A percentile compares a stretch with the other conserved stretches of the same genome.
Conservation (phyloP, 2,329 filamentous ascomycete species). For the Alternaria dauci region DNA sequence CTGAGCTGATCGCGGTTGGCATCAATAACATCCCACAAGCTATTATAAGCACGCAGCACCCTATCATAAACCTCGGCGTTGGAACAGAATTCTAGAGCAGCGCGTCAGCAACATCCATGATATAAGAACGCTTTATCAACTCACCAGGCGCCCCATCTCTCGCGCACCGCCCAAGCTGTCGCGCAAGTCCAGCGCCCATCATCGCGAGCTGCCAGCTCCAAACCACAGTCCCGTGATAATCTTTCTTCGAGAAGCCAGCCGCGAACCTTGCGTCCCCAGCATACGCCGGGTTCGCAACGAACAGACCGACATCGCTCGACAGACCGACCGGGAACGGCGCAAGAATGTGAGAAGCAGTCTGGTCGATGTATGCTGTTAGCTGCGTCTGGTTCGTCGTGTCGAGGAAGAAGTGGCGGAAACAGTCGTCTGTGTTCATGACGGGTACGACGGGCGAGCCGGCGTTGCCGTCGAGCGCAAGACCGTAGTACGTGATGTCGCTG, state of each 20-base stretch:
- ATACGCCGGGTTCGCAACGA: slow-evolving; percentile 70
- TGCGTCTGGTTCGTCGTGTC: slow-evolving; percentile 67
- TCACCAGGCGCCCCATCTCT: slow-evolving; percentile 20
- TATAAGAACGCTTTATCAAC: not conserved
- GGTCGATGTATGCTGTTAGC: slow-evolving; percentile 64
- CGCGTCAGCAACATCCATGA: slow-evolving; percentile 25
- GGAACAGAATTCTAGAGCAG: slow-evolving; percentile 59
- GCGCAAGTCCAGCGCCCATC: slow-evolving; percentile 68
- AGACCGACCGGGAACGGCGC: slow-evolving; percentile 67
- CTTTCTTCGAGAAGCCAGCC: slow-evolving; percentile 63
- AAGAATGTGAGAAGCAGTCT: slow-evolving; percentile 66
- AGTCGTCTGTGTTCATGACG: slow-evolving; percentile 71
- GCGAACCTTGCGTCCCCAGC: slow-evolving; percentile 56
- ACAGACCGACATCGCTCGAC: slow-evolving; percentile 63
- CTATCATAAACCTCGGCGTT: slow-evolving; percentile 56
- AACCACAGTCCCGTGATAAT: slow-evolving; percentile 70
- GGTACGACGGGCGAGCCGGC: slow-evolving; percentile 58
- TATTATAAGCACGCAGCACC: slow-evolving; percentile 63
- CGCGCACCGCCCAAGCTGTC: slow-evolving; percentile 64
- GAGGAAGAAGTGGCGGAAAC: slow-evolving; percentile 69
- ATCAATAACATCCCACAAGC: slow-evolving; percentile 69
- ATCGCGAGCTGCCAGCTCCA: slow-evolving; percentile 72
- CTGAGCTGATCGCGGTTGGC: slow-evolving; percentile 62
- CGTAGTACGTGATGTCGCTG: slow-evolving; percentile 62
- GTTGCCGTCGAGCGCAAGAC: slow-evolving; percentile 63